Base-by-base conservation (phyloP, 1,139 yeast genomes). In the Debaryomyces psychrophilus region DNA sequence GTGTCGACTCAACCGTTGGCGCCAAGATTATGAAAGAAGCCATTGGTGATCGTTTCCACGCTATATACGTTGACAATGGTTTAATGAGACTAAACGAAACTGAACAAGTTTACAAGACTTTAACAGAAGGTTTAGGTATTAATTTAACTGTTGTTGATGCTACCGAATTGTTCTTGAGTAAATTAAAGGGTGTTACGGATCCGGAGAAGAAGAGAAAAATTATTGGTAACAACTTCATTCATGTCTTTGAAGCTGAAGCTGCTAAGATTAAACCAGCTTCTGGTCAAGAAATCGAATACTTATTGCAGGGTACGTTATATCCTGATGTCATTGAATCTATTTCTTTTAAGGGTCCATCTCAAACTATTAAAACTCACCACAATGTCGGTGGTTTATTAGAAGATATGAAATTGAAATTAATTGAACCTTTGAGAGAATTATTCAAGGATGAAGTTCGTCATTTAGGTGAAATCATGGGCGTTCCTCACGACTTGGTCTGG, bases 141-240 rank as follows among this genome's bases (percentile, higher is more conserved):
- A 89, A 93, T 73, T 79, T 93, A 65, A 87, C 93, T 35, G 98
- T 93, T 56, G 87, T 95, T 52, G 98, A 95, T 64, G 99, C 99
- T 39, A 71, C 92, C 47, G 96, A 90, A 46, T 87, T 87, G 72
- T 93, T 93, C 73, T 79, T 95, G 66, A 80, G 75, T 58, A 85
- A 89, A 67, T 82, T 93, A 60, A 84, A 86, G 73, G 98, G 98
- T 57, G 87, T 95, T 57, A 89, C 97, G 54, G 99, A 93, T 68
- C 99, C 99, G 46, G 99, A 93, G 77, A 90, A 90, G 84, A 93
- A 93, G 85, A 86, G 99, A 76, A 93, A 93, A 78, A 90, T 93
- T 69, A 95, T 93, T 68, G 99, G 99, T 69, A 89, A 93, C 79
- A 93, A 97, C 49, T 93, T 93, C 64, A 95, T 95, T 64, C 95